phyloP scores from a whole-genome alignment of 176 grass and related monocot genomes.

The Hsuehochloa calcarea region DNA sequence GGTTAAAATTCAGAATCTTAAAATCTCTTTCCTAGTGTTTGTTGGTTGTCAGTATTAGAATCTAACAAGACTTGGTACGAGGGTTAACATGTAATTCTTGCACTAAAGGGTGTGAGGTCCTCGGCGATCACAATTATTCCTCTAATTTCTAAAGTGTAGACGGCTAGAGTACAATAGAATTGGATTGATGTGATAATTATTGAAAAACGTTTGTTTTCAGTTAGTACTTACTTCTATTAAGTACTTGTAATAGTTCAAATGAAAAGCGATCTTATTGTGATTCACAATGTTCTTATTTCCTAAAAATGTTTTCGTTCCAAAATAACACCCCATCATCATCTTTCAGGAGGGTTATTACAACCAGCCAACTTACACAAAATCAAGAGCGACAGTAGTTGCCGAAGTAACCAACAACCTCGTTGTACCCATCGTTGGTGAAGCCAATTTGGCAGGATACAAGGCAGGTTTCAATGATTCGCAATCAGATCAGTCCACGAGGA shows the following conservation, averaged over 20 bases:
- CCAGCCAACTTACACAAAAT: conserved; percentile 56
- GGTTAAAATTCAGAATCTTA: no score
- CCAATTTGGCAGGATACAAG: conserved; percentile 40
- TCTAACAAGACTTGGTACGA: no score
- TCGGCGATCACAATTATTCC: no score
- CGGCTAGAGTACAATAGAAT: no score
- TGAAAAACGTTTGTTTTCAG: no score
- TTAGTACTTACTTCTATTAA: no score
- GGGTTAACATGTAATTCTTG: no score
- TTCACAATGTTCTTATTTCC: background rate
- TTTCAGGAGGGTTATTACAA: conserved; percentile 85
- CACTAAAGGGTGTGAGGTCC: no score
- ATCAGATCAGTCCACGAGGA: conserved; percentile 56
- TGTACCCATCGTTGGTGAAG: conserved; percentile 35
- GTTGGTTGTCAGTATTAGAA: no score
- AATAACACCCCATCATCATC: background rate
- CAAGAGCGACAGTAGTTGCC: conserved; percentile 47
- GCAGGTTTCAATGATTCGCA: conserved; percentile 68
- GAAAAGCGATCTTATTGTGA: background rate
- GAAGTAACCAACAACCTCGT: conserved; percentile 62
- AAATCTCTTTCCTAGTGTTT: no score
- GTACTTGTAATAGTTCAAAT: background rate
- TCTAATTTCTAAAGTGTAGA: no score
- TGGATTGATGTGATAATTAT: no score
- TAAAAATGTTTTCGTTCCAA: background rate